Conservation (phyloP, 2,329 filamentous ascomycete genomes). For the Chaetomiaceae sp. region DNA sequence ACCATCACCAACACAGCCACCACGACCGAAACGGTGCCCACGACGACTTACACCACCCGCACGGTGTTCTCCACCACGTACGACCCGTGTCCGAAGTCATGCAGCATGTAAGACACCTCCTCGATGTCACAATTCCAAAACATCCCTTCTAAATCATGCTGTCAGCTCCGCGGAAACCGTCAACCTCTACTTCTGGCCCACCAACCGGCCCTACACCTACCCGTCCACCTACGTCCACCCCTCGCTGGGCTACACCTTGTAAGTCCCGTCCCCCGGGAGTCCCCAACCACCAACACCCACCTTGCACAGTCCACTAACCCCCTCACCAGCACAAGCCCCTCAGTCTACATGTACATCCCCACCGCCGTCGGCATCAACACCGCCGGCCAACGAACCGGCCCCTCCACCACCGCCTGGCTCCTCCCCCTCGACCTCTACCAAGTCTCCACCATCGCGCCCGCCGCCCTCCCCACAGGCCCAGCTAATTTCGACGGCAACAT, state of each 20-base stretch:
- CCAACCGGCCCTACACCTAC: conserved; percentile 30
- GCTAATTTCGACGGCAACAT: too few relatives aligned
- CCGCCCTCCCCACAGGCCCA: too few relatives aligned
- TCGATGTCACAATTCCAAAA: neutral
- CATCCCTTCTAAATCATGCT: neutral
- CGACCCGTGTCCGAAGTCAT: conserved; percentile 31
- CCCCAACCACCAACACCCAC: neutral
- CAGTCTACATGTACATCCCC: conserved; percentile 37
- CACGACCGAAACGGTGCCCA: conserved; percentile 18
- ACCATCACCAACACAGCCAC: conserved; percentile 11
- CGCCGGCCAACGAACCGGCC: conserved; percentile 28
- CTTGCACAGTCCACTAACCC: neutral
- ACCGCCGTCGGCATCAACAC: conserved; percentile 34
- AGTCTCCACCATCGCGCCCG: conserved; percentile 34
- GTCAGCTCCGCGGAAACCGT: conserved; percentile 32
- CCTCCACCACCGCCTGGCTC: conserved; percentile 30
- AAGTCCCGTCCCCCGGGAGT: conserved; percentile 15
- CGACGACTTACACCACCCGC: conserved; percentile 22
- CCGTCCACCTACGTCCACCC: conserved; percentile 32
- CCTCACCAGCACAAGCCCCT: conserved; percentile 34
- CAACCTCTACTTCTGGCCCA: conserved; percentile 35
- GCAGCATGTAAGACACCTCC: conserved; percentile 30
- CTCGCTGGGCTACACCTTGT: conserved; percentile 34
- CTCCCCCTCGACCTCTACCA: conserved; percentile 32
- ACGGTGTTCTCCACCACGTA: conserved; percentile 26